A percentile compares a stretch with the other conserved stretches of the same genome.
These are phyloP conservation scores for Fulvia fulva DNA, from an alignment of 2,329 filamentous ascomycete species.

Conservation along the genomic window DNA sequence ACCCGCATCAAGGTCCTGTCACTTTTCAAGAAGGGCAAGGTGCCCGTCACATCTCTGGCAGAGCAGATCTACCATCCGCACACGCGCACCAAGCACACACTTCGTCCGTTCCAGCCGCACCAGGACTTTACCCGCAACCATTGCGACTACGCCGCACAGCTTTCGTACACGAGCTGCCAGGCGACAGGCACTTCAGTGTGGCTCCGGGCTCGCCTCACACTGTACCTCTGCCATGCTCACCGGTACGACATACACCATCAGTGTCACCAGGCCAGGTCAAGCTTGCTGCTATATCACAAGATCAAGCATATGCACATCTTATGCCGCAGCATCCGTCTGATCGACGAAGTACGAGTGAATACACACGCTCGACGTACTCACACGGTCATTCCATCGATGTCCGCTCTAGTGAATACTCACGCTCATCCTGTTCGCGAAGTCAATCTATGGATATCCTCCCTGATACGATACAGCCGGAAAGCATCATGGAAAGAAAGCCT, in stretches of 20 bases:
- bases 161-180: constrained; percentile 6
- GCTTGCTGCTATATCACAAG: not conserved
- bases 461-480: not conserved
- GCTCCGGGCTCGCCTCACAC: not conserved
- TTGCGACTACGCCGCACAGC: not conserved
- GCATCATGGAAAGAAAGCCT: not conserved
- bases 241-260: not conserved
- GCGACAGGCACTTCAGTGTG: constrained; percentile 1
- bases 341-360: not conserved
- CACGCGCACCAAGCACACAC: not conserved
- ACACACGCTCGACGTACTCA: not conserved
- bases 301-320: not conserved
- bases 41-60: not conserved
- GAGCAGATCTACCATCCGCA: not conserved
- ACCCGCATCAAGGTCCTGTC: not conserved
- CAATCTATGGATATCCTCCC: too few species aligned
- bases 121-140: not conserved
- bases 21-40: not conserved
- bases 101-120: not conserved
- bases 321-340: not conserved
- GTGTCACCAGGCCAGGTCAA: not conserved
- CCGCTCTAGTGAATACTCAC: not conserved
- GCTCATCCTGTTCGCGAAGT: not conserved
- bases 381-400: not conserved
- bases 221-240: not conserved